These are phyloP conservation scores for Lipomyces yamanashiensis DNA, from an alignment of 805 yeast genomes.

Conservation along the genomic window DNA sequence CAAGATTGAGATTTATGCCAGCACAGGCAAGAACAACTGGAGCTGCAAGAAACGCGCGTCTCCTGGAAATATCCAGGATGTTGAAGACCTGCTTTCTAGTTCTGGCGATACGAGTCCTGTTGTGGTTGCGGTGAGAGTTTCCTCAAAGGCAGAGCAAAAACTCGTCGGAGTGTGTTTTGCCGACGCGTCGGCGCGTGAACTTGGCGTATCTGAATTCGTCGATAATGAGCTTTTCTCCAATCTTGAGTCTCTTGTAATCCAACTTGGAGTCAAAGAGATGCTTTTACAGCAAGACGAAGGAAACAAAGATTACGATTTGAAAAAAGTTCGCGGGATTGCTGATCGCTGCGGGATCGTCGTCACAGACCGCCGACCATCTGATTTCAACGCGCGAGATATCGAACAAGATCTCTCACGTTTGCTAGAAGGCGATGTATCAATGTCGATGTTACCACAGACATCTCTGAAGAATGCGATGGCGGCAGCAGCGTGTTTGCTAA, in stretches of 20 bases:
- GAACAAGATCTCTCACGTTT: constrained; percentile 79
- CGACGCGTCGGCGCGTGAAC: constrained; percentile 67
- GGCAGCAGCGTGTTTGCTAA: constrained; percentile 69
- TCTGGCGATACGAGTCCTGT: constrained; percentile 56
- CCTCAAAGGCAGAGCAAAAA: constrained; percentile 51
- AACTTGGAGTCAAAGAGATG: constrained; percentile 86
- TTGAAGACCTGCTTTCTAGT: constrained; percentile 68
- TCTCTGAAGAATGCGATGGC: constrained; percentile 59
- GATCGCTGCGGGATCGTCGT: constrained; percentile 78
- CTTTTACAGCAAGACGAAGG: constrained; percentile 57
- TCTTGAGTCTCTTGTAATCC: constrained; percentile 83
- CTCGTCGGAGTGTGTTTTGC: constrained; percentile 79
- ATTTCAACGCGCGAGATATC: constrained; percentile 67
- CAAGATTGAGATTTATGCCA: constrained; percentile 76
- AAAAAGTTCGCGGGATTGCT: constrained; percentile 70
- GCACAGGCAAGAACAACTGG: constrained; percentile 52
- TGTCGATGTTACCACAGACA: constrained; percentile 41
- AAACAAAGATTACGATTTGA: constrained; percentile 57
- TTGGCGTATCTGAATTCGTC: constrained; percentile 77
- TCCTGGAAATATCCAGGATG: constrained; percentile 84
- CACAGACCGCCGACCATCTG: constrained; percentile 60
- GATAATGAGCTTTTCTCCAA: constrained; percentile 90
- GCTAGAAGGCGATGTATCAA: constrained; percentile 51
- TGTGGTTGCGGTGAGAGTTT: constrained; percentile 57
- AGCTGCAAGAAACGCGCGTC: constrained; percentile 66